Conservation (phyloP, 768 basidiomycete species). For the Calocybe cyanea region DNA sequence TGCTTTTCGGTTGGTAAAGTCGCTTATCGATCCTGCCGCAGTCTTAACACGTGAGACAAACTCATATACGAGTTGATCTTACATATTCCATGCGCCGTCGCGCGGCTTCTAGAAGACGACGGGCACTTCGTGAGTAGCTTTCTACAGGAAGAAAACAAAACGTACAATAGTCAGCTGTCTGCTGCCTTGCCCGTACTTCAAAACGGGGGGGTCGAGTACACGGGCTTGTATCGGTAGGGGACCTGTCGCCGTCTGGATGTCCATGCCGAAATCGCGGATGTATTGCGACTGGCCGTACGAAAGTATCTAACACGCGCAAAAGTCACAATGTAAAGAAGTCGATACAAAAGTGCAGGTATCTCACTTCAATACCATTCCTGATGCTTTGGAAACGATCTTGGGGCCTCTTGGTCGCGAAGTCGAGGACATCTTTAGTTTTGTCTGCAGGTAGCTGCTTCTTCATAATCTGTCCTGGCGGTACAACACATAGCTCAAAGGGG, state of each 20-base stretch:
- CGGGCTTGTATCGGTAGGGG: conserved; percentile 55
- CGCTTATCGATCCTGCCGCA: conserved; percentile 59
- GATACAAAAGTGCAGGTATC: neutral
- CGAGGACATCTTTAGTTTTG: conserved; percentile 57
- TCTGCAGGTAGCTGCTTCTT: conserved; percentile 68
- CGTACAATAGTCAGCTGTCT: conserved; percentile 50
- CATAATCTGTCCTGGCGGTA: conserved; percentile 66
- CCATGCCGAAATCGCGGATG: conserved; percentile 65
- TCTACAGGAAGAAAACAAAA: neutral
- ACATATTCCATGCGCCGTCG: conserved; percentile 82
- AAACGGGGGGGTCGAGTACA: conserved; percentile 54
- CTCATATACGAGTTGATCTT: conserved; percentile 17
- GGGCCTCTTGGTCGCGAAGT: conserved; percentile 66
- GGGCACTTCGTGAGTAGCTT: conserved; percentile 1
- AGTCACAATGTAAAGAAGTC: neutral
- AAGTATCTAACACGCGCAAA: conserved; percentile 38
- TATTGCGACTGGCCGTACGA: conserved; percentile 72
- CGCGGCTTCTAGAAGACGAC: conserved; percentile 61
- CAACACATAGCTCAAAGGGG: conserved; percentile 64
- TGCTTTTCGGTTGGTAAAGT: conserved; percentile 50
- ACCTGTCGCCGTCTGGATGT: conserved; percentile 41
- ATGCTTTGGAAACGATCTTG: conserved; percentile 54
- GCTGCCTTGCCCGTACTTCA: conserved; percentile 60
- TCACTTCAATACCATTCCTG: conserved; percentile 35
- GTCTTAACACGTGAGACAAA: conserved; percentile 35